phyloP scores from a whole-genome alignment of 2,329 filamentous ascomycete species.

The Ascochyta rabiei region DNA sequence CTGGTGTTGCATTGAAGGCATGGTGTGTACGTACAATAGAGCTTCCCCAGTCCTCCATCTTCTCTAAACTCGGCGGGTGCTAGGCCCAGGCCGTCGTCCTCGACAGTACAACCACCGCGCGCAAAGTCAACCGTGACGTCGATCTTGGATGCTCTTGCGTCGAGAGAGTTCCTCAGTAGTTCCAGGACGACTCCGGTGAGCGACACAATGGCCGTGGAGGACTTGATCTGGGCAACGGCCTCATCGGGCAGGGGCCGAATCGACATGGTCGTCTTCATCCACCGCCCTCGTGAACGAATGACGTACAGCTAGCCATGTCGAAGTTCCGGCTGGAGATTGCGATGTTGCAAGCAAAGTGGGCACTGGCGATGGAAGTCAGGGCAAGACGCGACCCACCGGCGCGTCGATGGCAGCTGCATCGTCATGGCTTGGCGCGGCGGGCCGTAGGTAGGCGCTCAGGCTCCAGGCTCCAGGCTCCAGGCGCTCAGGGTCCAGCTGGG shows the following conservation, averaged over 20 bases:
- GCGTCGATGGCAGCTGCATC: slow-evolving; percentile 5
- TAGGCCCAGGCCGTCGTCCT: slow-evolving; percentile 87
- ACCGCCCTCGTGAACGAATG: slow-evolving; percentile 3
- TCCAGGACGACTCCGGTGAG: slow-evolving; percentile 74
- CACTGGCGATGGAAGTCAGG: slow-evolving; percentile 1
- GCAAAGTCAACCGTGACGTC: slow-evolving; percentile 74
- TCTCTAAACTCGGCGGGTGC: slow-evolving; percentile 72
- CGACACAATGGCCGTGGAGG: slow-evolving; percentile 78
- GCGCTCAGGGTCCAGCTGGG: slow-evolving; percentile 22
- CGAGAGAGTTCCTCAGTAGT: slow-evolving; percentile 82
- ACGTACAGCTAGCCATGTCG: slow-evolving; percentile 7
- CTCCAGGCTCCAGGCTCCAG: not conserved
- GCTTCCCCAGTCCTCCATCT: slow-evolving; percentile 72
- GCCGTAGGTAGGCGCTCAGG: not conserved
- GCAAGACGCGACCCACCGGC: slow-evolving; percentile 9
- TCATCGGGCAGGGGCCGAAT: slow-evolving; percentile 74
- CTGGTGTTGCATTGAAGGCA: slow-evolving; percentile 6
- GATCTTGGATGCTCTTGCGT: slow-evolving; percentile 74
- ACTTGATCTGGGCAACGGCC: slow-evolving; percentile 80
- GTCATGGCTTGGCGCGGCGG: slow-evolving; percentile 17
- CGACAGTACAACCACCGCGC: slow-evolving; percentile 76
- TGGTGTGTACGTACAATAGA: slow-evolving; percentile 64
- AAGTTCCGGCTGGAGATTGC: not conserved
- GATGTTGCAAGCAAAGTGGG: slow-evolving; percentile 9
- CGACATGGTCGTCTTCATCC: slow-evolving; percentile 17